Conservation (phyloP, 2,329 filamentous ascomycete species). For the Exophiala mesophila region DNA sequence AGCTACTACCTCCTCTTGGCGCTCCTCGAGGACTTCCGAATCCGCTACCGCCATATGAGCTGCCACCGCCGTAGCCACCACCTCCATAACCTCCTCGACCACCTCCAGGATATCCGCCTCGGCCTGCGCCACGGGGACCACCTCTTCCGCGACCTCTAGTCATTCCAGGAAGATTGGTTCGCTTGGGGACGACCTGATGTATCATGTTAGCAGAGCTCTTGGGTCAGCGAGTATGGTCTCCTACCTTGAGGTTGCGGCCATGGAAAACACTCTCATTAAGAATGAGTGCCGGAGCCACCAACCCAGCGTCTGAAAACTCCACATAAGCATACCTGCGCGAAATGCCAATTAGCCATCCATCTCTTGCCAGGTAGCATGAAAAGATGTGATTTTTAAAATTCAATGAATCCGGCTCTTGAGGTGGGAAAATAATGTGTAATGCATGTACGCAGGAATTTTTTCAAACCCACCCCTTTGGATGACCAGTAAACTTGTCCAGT, state of each 20-base stretch:
- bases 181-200: slow-evolving; percentile 73
- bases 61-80: slow-evolving; percentile 42
- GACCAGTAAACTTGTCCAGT: slow-evolving; percentile 95
- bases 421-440: neutral
- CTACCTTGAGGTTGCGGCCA: slow-evolving; percentile 89
- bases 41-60: slow-evolving; percentile 26
- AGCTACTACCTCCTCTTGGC: slow-evolving; percentile 28
- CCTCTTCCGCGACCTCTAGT: slow-evolving; percentile 58
- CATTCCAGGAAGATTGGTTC: slow-evolving; percentile 95
- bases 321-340: slow-evolving; percentile 87
- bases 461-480: slow-evolving; percentile 87
- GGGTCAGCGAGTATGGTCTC: slow-evolving; percentile 13
- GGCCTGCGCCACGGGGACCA: slow-evolving; percentile 53
- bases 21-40: slow-evolving; percentile 20
- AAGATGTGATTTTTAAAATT: slow-evolving; percentile 18
- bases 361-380: slow-evolving; percentile 58
- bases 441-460: slow-evolving; percentile 4
- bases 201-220: slow-evolving; percentile 19
- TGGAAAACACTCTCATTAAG: slow-evolving; percentile 96
- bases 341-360: slow-evolving; percentile 34
- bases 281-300: slow-evolving; percentile 89
- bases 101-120: slow-evolving; percentile 57
- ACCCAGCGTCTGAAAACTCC: slow-evolving; percentile 89
- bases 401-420: slow-evolving; percentile 26
- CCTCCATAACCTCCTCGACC: slow-evolving; percentile 40